phyloP scores from a whole-genome alignment of 2,329 filamentous ascomycete genomes.

The Chaetomiaceae sp. region DNA sequence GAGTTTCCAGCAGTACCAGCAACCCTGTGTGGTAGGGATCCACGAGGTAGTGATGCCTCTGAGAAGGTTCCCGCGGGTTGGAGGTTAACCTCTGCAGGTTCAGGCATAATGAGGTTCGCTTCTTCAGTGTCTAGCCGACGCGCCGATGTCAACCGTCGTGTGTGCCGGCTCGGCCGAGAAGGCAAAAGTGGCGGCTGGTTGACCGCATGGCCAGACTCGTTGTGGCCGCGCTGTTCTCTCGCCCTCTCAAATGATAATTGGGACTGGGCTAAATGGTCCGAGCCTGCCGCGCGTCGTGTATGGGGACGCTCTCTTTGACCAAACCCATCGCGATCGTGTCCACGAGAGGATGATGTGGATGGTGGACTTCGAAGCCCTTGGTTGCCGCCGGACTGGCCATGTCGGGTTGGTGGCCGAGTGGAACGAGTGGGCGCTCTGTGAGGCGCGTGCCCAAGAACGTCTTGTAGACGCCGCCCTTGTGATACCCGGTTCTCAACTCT shows the following conservation, averaged over 20 bases:
- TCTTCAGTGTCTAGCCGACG: background rate
- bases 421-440: background rate
- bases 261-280: background rate
- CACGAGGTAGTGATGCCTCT: background rate
- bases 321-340: background rate
- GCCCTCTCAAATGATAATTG: constrained; percentile 10
- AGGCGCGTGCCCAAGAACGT: background rate
- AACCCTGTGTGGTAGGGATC: background rate
- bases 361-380: constrained; percentile 14
- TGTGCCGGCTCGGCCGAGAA: too few relatives aligned
- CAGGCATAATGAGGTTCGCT: background rate
- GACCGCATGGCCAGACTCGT: background rate
- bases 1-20: background rate
- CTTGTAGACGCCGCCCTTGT: background rate
- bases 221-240: background rate
- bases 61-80: background rate
- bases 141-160: background rate
- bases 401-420: background rate
- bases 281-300: background rate
- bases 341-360: constrained; percentile 6
- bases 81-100: background rate
- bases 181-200: background rate
- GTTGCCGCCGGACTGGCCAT: background rate
- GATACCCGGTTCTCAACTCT: background rate
- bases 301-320: background rate